Evolutionary conservation across 2,329 filamentous ascomycete species (phyloP).

Genomic region (Penicillium sp.): DNA sequence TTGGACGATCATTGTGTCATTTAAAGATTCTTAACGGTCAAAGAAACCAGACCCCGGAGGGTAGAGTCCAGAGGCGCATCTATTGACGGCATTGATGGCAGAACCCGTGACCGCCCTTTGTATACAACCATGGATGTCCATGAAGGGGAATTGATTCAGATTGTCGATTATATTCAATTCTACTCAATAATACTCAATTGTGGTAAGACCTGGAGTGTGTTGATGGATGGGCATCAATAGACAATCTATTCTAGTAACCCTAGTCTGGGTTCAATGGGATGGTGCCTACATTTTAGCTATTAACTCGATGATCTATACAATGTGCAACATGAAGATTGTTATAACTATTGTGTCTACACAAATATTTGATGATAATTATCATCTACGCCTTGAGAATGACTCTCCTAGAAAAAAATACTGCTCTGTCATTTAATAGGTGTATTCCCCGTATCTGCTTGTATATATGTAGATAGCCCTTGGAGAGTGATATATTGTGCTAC

Average conservation of each 20-base stretch:
- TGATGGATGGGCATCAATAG: background rate
- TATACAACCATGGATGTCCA: background rate
- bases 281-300: background rate
- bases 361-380: background rate
- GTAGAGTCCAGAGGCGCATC: background rate
- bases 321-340: background rate
- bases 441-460: background rate
- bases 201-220: background rate
- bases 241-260: too few relatives aligned
- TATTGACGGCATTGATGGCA: slow-evolving; percentile 6
- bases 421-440: background rate
- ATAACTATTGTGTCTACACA: background rate
- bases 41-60: background rate
- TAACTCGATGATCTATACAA: background rate
- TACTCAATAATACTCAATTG: background rate
- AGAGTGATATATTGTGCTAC: too few relatives aligned
- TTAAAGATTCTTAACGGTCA: background rate
- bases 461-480: too few relatives aligned
- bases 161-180: background rate
- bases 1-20: background rate
- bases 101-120: slow-evolving; percentile 5
- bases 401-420: background rate
- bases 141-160: background rate
- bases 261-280: background rate
- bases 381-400: background rate